Conservation (phyloP, 768 basidiomycete species). For the Holtermannia corniformis region DNA sequence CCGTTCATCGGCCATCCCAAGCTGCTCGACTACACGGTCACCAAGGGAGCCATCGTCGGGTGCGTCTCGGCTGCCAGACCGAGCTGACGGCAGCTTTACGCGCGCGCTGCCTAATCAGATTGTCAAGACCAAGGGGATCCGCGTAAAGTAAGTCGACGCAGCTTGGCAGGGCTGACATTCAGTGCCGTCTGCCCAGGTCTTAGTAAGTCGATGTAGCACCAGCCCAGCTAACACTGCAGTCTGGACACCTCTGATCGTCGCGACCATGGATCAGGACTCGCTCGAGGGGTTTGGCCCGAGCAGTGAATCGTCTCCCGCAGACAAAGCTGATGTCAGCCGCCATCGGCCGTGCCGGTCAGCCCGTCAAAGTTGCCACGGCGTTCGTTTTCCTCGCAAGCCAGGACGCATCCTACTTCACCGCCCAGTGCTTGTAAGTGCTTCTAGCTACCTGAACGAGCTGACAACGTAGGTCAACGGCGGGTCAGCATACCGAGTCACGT, state of each 20-base stretch:
- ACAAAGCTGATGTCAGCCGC: constrained; percentile 29
- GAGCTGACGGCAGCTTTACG: constrained; percentile 37
- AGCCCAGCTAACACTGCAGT: constrained; percentile 38
- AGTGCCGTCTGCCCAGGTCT: constrained; percentile 21
- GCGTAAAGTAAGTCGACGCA: constrained; percentile 44
- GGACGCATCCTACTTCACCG: constrained; percentile 47
- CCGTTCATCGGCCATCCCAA: constrained; percentile 45
- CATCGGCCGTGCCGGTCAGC: constrained; percentile 49
- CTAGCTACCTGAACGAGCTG: neutral
- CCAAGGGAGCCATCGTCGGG: constrained; percentile 50
- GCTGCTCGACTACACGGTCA: constrained; percentile 51
- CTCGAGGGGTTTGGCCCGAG: constrained; percentile 34
- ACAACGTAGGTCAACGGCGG: constrained; percentile 42
- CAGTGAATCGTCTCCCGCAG: constrained; percentile 14
- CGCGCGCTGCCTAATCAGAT: constrained; percentile 50
- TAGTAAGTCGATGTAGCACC: constrained; percentile 5
- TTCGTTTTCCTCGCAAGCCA: constrained; percentile 49
- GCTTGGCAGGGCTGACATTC: neutral
- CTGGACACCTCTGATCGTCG: constrained; percentile 48
- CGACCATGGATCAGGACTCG: constrained; percentile 40
- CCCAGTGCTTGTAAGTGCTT: constrained; percentile 22
- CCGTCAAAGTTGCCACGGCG: constrained; percentile 48
- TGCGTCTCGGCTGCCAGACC: neutral
- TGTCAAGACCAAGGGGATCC: constrained; percentile 47
- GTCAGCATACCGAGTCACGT: constrained; percentile 27